Percentiles rank a stretch among this genome's conserved stretches.
Conservation (phyloP, 2,329 filamentous ascomycete species). For the Colletotrichum lini region DNA sequence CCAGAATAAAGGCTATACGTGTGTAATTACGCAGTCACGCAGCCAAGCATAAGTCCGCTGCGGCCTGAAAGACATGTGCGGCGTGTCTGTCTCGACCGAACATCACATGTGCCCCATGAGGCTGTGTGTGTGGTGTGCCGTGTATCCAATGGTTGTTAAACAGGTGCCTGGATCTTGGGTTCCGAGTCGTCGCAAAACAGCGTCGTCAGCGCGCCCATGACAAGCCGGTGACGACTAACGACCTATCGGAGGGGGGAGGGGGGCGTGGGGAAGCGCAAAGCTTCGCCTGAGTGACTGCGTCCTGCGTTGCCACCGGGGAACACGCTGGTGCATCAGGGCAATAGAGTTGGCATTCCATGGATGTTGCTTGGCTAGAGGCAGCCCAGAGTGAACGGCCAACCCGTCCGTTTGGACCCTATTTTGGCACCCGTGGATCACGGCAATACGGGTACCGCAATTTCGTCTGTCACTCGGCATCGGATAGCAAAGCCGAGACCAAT, state of each 20-base stretch:
- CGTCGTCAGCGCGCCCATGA: conserved; percentile 40
- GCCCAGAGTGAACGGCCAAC: not conserved
- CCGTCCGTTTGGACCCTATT: conserved; percentile 19
- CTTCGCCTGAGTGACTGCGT: conserved; percentile 26
- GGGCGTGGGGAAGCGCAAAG: conserved; percentile 34
- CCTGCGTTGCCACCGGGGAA: conserved; percentile 24
- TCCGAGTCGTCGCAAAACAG: conserved; percentile 39
- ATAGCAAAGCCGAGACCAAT: conserved; percentile 27
- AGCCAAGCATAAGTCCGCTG: conserved; percentile 11
- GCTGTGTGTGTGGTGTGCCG: conserved; percentile 1
- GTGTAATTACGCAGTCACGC: conserved; percentile 35
- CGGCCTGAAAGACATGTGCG: not conserved
- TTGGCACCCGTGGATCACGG: not conserved
- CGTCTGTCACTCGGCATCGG: conserved; percentile 34
- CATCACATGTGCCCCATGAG: conserved; percentile 38
- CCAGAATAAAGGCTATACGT: conserved; percentile 29
- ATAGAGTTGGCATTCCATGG: conserved; percentile 29
- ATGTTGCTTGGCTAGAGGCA: conserved; percentile 35
- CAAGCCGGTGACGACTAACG: conserved; percentile 15
- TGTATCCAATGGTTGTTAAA: conserved; percentile 21
- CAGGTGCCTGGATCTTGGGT: conserved; percentile 40
- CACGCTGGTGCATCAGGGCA: not conserved
- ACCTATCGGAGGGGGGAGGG: not conserved
- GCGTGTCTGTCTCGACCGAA: conserved; percentile 9
- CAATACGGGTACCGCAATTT: conserved; percentile 25